Evolutionary conservation across 441 rosid genomes (phyloP), one percentile per base, ranked within the genome.

Genomic region (Euphorbia celastroides): DNA sequence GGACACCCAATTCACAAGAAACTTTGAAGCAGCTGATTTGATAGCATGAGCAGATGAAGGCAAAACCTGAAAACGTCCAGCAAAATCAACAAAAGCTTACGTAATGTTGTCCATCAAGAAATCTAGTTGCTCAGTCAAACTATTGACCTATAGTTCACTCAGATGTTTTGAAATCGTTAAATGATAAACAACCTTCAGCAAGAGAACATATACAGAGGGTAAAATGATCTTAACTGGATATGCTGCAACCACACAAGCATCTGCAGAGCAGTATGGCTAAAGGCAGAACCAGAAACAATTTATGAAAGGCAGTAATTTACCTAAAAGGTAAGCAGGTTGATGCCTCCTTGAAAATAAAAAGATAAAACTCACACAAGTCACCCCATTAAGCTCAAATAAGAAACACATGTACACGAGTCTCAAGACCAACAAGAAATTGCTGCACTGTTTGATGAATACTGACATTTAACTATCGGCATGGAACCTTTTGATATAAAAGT

Each of bases 1-100:
- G 79, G 80, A 83, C 75, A 93, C 72, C 96, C 95, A 89, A 66
- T 78, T 82, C 77, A 89, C 59, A 31, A 93, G 84, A 83, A 87
- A 93, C 79, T 83, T 87, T 27, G 96, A 90, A 62, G 88, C 97
- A 75, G 90, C 70, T 64, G 96, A 81, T 75, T 86, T 85, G 26
- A 83, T 78, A 46, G 78, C 72, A 84, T 93, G 92, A 67, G 83
- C 84, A 81, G 97, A 86, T 52, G 93, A 79, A 76, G 96, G 96
- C 89, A 93, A 77, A 63, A 83, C 86, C 99, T 93, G 74, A 77
- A 42, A 74, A 73, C 10, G 70, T 57, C 58, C 75, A 79, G 42
- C 31, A 76, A 72, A 71, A 36, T 62, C 58, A 70, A 63, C 59
- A 71, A 22, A 25, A 12, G 31, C 31, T 20, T 56, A 27, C 71